Percentiles rank a stretch among this genome's conserved stretches.
phyloP scores from a whole-genome alignment of 305 asterid genomes.

The Solanum aculeatissimum region DNA sequence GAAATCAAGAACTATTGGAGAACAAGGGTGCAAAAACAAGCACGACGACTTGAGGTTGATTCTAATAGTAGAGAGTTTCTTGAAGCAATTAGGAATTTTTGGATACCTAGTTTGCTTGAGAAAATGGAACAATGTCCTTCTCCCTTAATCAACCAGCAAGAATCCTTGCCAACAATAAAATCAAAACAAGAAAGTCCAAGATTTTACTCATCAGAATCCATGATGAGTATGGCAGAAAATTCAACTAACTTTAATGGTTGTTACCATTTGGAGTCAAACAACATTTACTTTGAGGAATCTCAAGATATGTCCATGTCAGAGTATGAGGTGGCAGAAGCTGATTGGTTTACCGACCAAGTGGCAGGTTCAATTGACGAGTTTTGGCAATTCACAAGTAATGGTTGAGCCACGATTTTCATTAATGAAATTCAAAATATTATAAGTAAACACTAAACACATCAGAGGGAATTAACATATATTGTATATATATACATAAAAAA shows the following conservation, averaged over 20 bases:
- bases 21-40: constrained; percentile 81
- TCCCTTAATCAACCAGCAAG: not conserved
- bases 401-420: no score
- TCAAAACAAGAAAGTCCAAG: not conserved
- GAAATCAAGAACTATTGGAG: constrained; percentile 84
- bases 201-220: not conserved
- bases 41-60: constrained; percentile 61
- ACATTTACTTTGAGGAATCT: not conserved
- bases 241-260: not conserved
- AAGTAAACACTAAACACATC: no score
- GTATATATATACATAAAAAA: no score
- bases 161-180: not conserved
- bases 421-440: no score
- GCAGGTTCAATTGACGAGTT: constrained; percentile 34
- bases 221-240: not conserved
- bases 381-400: constrained; percentile 26
- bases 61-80: constrained; percentile 56
- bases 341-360: constrained; percentile 37
- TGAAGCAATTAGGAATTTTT: constrained; percentile 37
- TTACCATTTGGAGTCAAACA: not conserved
- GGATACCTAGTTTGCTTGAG: constrained; percentile 75
- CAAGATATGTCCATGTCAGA: constrained; percentile 12
- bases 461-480: no score
- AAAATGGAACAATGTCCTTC: constrained; percentile 38
- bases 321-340: constrained; percentile 12